Base-by-base conservation (phyloP, 2,329 filamentous ascomycete genomes). In the Hypoxylon sp. region DNA sequence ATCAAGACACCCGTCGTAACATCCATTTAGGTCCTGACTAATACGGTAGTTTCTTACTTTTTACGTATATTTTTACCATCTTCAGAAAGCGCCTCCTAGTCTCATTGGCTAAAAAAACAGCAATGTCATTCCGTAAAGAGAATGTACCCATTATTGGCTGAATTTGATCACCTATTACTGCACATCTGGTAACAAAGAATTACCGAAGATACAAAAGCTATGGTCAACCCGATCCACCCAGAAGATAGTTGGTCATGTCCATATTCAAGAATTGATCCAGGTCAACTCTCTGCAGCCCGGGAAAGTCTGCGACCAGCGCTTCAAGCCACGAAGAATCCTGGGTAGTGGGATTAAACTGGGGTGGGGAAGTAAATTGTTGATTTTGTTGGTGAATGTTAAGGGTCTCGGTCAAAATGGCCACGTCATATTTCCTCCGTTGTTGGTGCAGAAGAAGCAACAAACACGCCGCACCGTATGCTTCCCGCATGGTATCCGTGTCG, bases 231-330 rank as follows among this genome's bases (percentile, higher is more conserved):
- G 43, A 29, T 27, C 43, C 43, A 21, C 46, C 46, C 46, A 50
- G n/a, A 6, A 50, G 46, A 21, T 47, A n/a, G 46, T 50, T 41
- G 2, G 37, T 41, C 46, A 50, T 50, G 9, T 50, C 46, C 46
- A 50, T 50, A 32, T 50, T 50, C 46, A 50, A 16, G 27, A 50
- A 50, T 32, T 50, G 46, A 32, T 50, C 46, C n/a, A 50, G 46
- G 27, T 50, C 46, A 16, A 30, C 46, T 12, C 46, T 50, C 5
- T 50, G 25, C 27, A 50, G 9, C 14, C 46, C 46, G 4, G 46
- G 46, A 19, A 50, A 50, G 27, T 50, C 46, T 14, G 46, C 46
- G 14, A 50, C 46, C n/a, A 50, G 27, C 16, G 46, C 46, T 50
- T 50, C 46, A 50, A 50, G 46, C 46, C 46, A 50, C 16, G 46